Conservation (phyloP, 257 asterid species). For the Fraxinus quadrangulata region DNA sequence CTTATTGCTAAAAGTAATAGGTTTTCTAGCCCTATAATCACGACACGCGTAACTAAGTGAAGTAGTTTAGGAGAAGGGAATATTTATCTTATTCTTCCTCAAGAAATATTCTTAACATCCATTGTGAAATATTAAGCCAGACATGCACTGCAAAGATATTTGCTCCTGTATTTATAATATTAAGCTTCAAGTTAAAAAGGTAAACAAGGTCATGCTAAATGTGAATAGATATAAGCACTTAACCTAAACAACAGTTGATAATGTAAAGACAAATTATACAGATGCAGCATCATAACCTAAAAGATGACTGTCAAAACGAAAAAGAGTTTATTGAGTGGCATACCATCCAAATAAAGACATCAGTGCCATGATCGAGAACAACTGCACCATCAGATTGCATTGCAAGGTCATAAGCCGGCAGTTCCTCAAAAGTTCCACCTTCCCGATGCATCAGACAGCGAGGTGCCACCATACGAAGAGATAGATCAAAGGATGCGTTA, state of each 20-base stretch:
- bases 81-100: background rate
- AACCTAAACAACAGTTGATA: background rate
- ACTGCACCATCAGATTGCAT: constrained; percentile 99
- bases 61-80: constrained; percentile 12
- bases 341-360: constrained; percentile 99
- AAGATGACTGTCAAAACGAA: background rate
- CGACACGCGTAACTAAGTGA: constrained; percentile 5
- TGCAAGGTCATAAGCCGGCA: constrained; percentile 93
- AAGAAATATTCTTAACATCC: constrained; percentile 3
- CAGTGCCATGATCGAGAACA: constrained; percentile 98
- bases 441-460: constrained; percentile 97
- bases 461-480: constrained; percentile 95
- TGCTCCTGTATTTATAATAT: background rate
- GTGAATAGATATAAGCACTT: background rate
- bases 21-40: background rate
- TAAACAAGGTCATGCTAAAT: background rate
- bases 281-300: background rate
- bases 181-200: background rate
- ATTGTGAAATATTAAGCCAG: background rate
- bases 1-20: constrained; percentile 5
- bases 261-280: background rate
- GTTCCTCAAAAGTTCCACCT: constrained; percentile 97
- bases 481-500: constrained; percentile 86
- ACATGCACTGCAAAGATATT: constrained; percentile 3
- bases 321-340: constrained; percentile 7